A percentile compares a stretch with the other conserved stretches of the same genome.
phyloP scores from a whole-genome alignment of 2,329 filamentous ascomycete genomes.

The Tolypocladium ovalisporum region DNA sequence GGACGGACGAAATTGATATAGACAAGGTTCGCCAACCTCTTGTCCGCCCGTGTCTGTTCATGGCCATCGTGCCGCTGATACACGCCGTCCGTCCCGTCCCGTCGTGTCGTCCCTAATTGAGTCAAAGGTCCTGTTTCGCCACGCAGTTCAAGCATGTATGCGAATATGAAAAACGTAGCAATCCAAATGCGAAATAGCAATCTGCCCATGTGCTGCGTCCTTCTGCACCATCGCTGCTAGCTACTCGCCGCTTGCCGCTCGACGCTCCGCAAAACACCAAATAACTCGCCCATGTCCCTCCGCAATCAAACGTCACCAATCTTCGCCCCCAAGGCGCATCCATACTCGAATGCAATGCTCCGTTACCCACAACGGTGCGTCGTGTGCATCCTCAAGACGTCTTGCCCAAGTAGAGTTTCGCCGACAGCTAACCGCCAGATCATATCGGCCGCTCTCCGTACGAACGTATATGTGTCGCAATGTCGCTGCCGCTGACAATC shows the following conservation, averaged over 20 bases:
- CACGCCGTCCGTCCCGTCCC: too few relatives aligned
- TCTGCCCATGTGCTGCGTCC: not conserved
- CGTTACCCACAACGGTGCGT: not conserved
- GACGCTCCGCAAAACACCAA: not conserved
- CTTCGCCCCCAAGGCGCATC: not conserved
- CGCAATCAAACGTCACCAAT: not conserved
- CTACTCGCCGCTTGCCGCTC: too few relatives aligned
- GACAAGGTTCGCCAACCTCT: too few relatives aligned
- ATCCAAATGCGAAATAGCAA: not conserved
- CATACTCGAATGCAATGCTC: not conserved
- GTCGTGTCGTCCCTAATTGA: too few relatives aligned
- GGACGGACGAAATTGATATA: too few relatives aligned
- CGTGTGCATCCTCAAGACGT: too few relatives aligned
- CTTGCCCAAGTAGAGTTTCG: not conserved
- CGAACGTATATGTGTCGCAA: constrained; percentile 19
- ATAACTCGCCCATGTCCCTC: not conserved
- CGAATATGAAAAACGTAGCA: not conserved
- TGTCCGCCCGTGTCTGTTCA: too few relatives aligned
- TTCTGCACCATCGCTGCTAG: too few relatives aligned
- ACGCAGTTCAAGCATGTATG: not conserved
- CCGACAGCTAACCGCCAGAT: not conserved
- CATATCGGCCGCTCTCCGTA: constrained; percentile 4
- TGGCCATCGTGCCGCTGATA: too few relatives aligned
- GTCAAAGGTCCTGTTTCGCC: too few relatives aligned
- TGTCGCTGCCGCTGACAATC: constrained; percentile 5